These are phyloP conservation scores for Fomitopsis schrenkii DNA, from an alignment of 1,284 basidiomycete genomes.

Conservation along the genomic window DNA sequence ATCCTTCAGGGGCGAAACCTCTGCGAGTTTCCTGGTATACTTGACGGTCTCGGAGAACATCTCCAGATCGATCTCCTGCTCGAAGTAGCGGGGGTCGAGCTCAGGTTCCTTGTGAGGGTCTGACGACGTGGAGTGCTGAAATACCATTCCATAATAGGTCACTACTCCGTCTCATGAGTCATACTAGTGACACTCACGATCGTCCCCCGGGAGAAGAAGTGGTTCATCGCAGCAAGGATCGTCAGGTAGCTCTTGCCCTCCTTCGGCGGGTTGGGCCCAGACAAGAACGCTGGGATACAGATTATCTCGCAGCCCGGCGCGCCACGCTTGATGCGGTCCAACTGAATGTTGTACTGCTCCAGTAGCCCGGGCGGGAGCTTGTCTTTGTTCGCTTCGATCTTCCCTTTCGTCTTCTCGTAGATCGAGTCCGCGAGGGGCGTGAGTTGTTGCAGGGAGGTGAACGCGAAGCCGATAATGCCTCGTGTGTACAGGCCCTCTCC, in stretches of 20 bases:
- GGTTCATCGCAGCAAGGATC: constrained; percentile 27
- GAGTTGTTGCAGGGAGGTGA: constrained; percentile 20
- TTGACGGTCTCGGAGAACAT: constrained; percentile 45
- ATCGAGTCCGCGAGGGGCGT: constrained; percentile 21
- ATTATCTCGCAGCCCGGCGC: constrained; percentile 28
- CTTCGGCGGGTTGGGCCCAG: constrained; percentile 21
- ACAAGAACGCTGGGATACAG: constrained; percentile 20
- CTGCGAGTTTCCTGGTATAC: constrained; percentile 36
- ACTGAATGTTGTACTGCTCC: constrained; percentile 33
- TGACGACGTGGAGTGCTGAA: constrained; percentile 32
- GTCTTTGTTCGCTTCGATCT: constrained; percentile 19
- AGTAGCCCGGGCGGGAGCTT: constrained; percentile 24
- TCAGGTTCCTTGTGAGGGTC: constrained; percentile 38
- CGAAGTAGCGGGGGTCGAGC: constrained; percentile 46
- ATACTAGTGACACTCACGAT: constrained; percentile 25
- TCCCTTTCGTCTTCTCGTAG: constrained; percentile 22
- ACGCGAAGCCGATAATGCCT: constrained; percentile 25
- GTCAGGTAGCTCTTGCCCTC: constrained; percentile 31
- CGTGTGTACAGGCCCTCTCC: constrained; percentile 26
- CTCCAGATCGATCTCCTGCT: constrained; percentile 39
- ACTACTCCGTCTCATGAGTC: neutral
- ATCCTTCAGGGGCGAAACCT: constrained; percentile 38
- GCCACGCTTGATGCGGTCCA: constrained; percentile 25
- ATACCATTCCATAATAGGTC: neutral
- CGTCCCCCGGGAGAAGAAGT: constrained; percentile 35